Evolutionary conservation across 2,329 filamentous ascomycete genomes (phyloP).

Genomic region (Apiospora sp.): DNA sequence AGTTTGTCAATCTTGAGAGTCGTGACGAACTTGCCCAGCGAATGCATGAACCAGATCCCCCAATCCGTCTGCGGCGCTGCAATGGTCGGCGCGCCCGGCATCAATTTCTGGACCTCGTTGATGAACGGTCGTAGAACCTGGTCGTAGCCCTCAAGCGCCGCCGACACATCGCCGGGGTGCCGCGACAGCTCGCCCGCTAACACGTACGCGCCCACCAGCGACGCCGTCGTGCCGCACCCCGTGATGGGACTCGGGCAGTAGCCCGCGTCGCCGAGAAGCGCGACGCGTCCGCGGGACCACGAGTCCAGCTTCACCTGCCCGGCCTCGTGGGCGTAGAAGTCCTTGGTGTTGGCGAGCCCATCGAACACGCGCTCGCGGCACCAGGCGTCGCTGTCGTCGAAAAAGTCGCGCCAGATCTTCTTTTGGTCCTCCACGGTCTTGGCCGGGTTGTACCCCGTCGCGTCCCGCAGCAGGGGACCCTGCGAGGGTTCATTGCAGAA

Average conservation of each 20-base stretch:
- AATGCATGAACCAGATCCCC: constrained; percentile 39
- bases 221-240: constrained; percentile 60
- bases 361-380: constrained; percentile 31
- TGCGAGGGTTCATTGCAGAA: constrained; percentile 32
- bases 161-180: constrained; percentile 38
- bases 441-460: constrained; percentile 13
- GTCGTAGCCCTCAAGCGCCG: constrained; percentile 54
- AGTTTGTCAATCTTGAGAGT: constrained; percentile 36
- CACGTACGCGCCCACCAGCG: constrained; percentile 60
- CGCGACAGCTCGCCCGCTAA: constrained; percentile 61
- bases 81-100: constrained; percentile 32
- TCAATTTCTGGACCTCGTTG: constrained; percentile 47
- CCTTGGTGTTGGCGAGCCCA: constrained; percentile 38
- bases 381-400: constrained; percentile 41
- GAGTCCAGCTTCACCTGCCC: constrained; percentile 53
- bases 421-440: constrained; percentile 34
- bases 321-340: constrained; percentile 56
- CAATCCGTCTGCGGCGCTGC: constrained; percentile 34
- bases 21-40: constrained; percentile 36
- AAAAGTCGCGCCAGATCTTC: constrained; percentile 37
- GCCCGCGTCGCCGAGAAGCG: constrained; percentile 62
- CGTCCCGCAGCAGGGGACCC: constrained; percentile 24
- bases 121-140: constrained; percentile 53
- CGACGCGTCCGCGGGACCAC: constrained; percentile 56
- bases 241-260: constrained; percentile 57